phyloP scores from a whole-genome alignment of 75 land plant genomes.

The Selaginella moellendorffii region DNA sequence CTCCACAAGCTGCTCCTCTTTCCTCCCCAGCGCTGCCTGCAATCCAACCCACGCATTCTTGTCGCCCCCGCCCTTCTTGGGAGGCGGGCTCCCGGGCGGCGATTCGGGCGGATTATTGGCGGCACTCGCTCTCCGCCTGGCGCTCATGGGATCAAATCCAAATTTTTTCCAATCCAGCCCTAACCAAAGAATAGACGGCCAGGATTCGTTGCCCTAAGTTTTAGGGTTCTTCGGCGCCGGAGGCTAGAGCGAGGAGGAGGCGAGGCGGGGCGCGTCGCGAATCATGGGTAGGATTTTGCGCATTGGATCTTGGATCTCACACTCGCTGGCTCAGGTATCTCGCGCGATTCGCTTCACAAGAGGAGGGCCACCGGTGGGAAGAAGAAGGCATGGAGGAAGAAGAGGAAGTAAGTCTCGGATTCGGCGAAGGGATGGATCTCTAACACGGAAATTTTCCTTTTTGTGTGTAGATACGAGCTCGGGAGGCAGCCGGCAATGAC shows the following conservation, averaged over 20 bases:
- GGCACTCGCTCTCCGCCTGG: too few relatives aligned
- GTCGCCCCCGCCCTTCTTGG: too few relatives aligned
- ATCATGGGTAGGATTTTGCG: not conserved
- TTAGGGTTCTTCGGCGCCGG: too few relatives aligned
- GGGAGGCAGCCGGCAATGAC: slow-evolving; percentile 70
- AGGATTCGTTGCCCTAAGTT: too few relatives aligned
- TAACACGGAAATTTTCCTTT: not conserved
- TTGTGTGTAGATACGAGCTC: slow-evolving; percentile 43
- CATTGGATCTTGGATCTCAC: too few relatives aligned
- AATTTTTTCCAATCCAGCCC: too few relatives aligned
- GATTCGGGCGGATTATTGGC: too few relatives aligned
- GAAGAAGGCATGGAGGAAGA: slow-evolving; percentile 55
- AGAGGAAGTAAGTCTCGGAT: slow-evolving; percentile 33
- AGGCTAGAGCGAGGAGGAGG: too few relatives aligned
- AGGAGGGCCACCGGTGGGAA: slow-evolving; percentile 46
- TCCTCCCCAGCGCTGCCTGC: slow-evolving; percentile 19
- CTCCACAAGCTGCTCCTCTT: slow-evolving; percentile 26
- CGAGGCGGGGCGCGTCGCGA: not conserved
- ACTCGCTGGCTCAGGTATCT: slow-evolving; percentile 33
- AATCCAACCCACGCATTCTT: slow-evolving; percentile 8
- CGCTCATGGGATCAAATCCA: too few relatives aligned
- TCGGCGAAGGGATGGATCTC: not conserved
- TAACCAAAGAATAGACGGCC: too few relatives aligned
- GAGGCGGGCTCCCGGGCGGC: not conserved
- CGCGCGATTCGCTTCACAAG: slow-evolving; percentile 51